Evolutionary conservation across 192 early-diverging fungal species (phyloP).

Genomic region (Endogone sp.): DNA sequence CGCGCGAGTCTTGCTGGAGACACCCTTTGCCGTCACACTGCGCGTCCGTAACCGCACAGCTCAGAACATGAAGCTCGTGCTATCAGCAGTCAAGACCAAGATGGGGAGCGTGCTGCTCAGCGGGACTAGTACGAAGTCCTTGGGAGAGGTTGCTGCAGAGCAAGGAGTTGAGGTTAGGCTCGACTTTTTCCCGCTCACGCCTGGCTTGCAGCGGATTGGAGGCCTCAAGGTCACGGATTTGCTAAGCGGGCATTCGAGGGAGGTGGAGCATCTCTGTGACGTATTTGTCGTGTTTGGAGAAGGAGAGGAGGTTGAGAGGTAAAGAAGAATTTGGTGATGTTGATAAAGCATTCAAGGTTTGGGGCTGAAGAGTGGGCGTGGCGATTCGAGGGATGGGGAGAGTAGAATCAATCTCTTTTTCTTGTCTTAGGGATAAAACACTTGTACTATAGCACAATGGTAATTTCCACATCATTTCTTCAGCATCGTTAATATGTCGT

Average conservation of each 20-base stretch:
- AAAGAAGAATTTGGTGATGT: background rate
- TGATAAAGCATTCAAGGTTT: too few species aligned
- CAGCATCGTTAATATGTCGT: too few species aligned
- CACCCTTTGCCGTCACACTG: constrained; percentile 61
- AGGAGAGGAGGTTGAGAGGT: background rate
- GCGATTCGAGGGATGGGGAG: background rate
- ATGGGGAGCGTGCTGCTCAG: constrained; percentile 73
- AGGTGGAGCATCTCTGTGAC: constrained; percentile 76
- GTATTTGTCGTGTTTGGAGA: constrained; percentile 46
- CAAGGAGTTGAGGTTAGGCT: constrained; percentile 60
- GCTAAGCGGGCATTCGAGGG: constrained; percentile 67
- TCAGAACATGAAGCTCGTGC: constrained; percentile 50
- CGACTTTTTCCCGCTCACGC: constrained; percentile 76
- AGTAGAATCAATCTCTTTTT: background rate
- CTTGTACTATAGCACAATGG: too few species aligned
- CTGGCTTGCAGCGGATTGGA: constrained; percentile 83
- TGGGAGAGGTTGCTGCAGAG: constrained; percentile 62
- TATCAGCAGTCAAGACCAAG: constrained; percentile 68
- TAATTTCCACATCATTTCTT: too few species aligned
- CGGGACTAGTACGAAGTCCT: constrained; percentile 47
- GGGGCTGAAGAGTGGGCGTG: too few species aligned
- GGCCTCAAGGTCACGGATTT: constrained; percentile 73
- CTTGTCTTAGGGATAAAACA: too few species aligned
- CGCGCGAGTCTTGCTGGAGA: constrained; percentile 46
- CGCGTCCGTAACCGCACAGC: constrained; percentile 51